Base-by-base conservation (phyloP, 352 stramenopile species). In the Pythium sp. region DNA sequence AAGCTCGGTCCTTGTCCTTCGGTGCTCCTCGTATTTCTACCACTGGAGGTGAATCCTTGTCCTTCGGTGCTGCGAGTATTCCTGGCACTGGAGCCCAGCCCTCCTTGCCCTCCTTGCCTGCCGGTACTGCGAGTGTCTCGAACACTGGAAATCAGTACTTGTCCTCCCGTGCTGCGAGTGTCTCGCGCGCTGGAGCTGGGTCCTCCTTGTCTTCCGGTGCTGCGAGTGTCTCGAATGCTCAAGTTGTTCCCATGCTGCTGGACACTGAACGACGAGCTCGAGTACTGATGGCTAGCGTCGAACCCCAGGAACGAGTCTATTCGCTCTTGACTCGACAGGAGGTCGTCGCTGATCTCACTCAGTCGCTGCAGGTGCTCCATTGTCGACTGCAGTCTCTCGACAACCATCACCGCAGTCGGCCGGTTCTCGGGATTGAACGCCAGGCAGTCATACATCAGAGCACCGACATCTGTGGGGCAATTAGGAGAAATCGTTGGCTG, bases 381-480 rank as follows among this genome's bases (percentile, higher is more conserved):
- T 60, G 88, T 70, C 32, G 70, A 65, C 6, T 77, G 71, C 9
- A 92, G 43, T n/a, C 80, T 72, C 28, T 72, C 58, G 9, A 81
- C 64, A 11, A 70, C 80, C n/a, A 78, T 68, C 11, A 62, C 56
- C 8, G 84, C 79, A 5, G 71, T 81, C 0, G 84, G 84, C 0
- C 84, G 82, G 11, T 64, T n/a, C 5, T 71, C 68, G 1, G 84
- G 75, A 43, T 90, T 76, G 3, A 87, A 64, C 26, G 77, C 72
- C 60, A 90, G 69, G 53, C 84, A 92, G 57, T 89, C 77, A 62
- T 73, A 63, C 65, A 87, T 81, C 34, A 92, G 69, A 43, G 67
- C 59, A 2, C 70, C 73, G 2, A 92, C 74, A 1, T 76, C 74
- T 0, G 67, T 67, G 0, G 84, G 84, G 69, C 84, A 92, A 15